Evolutionary conservation across 352 stramenopile genomes (phyloP), one percentile per base, ranked within the genome.

Genomic region (Elongisporangium senticosum): DNA sequence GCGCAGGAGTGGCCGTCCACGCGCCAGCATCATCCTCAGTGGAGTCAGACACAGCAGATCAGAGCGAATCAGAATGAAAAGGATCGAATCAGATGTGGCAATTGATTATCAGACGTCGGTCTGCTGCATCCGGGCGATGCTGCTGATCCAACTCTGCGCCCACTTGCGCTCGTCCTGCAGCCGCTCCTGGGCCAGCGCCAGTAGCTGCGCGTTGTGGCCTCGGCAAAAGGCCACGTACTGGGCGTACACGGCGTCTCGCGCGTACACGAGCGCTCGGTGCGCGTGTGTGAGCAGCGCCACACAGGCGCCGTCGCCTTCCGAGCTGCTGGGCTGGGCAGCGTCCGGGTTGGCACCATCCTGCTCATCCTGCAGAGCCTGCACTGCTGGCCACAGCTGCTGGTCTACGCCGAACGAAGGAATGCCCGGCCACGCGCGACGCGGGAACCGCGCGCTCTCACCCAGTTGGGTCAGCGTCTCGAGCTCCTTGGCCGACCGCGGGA

Each of bases 91-190:
- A 43, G 33, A 43, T 43, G 23, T 26, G 23, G 23, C 23, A 26
- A 5, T 26, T 26, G 10, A 43, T 43, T 43, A 43, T 43, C 33
- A 43, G 23, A 20, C 17, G 20, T 26, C 21, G 5, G 8, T 37
- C 20, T 53, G 60, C 13, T 39, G 55, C 59, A 83, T 66, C n/a
- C 56, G 70, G 3, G 61, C 43, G 22, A 86, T 78, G 15, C 72
- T 68, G n/a, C 71, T 55, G 24, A 76, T 62, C 79, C 79, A 89
- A 56, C 62, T 78, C 37, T 75, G 40, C 0, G 53, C 64, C 72
- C 74, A 82, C 43, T 84, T 89, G 54, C 80, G 54, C 62, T 87
- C 79, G 61, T 89, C 79, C 24, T 77, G 55, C 23, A 87, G 58
- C 7, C 70, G 62, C 60, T 89, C 76, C 26, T 82, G 70, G 3